phyloP scores from a whole-genome alignment of 305 asterid species.

The Rubia tinctorum region DNA sequence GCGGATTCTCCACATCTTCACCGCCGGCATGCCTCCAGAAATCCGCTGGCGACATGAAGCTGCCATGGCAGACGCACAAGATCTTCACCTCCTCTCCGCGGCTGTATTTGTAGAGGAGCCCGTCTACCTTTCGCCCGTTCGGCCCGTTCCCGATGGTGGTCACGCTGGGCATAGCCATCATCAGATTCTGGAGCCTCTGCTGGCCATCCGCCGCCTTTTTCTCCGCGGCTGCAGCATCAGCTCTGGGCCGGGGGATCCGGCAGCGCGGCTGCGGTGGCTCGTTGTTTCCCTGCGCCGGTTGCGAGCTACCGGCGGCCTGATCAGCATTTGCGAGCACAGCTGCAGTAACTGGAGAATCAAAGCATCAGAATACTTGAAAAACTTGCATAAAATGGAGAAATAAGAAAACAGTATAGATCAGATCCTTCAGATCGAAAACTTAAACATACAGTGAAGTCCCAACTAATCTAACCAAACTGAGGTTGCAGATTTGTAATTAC shows the following conservation, averaged over 20 bases:
- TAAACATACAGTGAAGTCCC: too few species aligned
- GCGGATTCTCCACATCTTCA: conserved; percentile 32
- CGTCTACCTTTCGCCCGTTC: conserved; percentile 36
- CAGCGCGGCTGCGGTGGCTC: neutral
- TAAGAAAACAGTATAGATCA: too few species aligned
- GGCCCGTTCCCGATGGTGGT: conserved; percentile 37
- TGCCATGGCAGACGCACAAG: conserved; percentile 50
- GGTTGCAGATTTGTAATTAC: too few species aligned
- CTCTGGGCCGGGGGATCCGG: neutral
- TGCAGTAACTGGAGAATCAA: too few species aligned
- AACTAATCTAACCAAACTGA: too few species aligned
- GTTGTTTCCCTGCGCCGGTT: too few species aligned
- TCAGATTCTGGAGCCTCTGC: conserved; percentile 18
- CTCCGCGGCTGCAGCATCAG: neutral
- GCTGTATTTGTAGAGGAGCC: conserved; percentile 32
- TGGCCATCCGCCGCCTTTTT: conserved; percentile 21
- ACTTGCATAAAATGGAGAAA: too few species aligned
- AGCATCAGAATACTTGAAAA: too few species aligned
- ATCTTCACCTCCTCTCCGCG: conserved; percentile 48
- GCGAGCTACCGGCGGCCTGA: too few species aligned
- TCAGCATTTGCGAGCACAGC: too few species aligned
- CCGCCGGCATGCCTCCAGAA: conserved; percentile 50
- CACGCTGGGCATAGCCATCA: conserved; percentile 42
- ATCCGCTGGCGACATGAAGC: conserved; percentile 45
- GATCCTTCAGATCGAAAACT: too few species aligned